These are phyloP conservation scores for Myriosclerotinia curreyana DNA, from an alignment of 2,329 filamentous ascomycete species.

Conservation along the genomic window DNA sequence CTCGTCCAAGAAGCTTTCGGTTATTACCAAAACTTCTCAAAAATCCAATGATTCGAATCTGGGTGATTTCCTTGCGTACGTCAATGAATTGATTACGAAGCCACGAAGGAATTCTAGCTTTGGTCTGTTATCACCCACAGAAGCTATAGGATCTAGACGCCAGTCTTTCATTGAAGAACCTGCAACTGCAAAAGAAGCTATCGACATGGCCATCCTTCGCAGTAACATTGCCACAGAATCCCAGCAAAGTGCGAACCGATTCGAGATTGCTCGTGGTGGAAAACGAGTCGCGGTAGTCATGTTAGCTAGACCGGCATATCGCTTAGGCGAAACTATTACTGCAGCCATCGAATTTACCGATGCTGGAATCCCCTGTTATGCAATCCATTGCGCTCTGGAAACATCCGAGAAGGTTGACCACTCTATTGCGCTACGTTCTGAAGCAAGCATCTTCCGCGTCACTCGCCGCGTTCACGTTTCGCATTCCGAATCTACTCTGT, in stretches of 20 bases:
- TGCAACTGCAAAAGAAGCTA: slow-evolving; percentile 73
- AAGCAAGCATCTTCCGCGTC: slow-evolving; percentile 80
- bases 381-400: slow-evolving; percentile 79
- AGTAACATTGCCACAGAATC: slow-evolving; percentile 66
- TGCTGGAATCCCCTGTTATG: slow-evolving; percentile 78
- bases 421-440: slow-evolving; percentile 76
- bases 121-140: slow-evolving; percentile 71
- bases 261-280: slow-evolving; percentile 92
- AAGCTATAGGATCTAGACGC: slow-evolving; percentile 52
- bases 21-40: slow-evolving; percentile 33
- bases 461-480: slow-evolving; percentile 79
- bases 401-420: slow-evolving; percentile 80
- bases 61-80: slow-evolving; percentile 71
- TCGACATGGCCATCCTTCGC: slow-evolving; percentile 85
- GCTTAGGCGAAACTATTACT: slow-evolving; percentile 82
- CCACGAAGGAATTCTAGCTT: slow-evolving; percentile 52
- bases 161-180: slow-evolving; percentile 55
- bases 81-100: slow-evolving; percentile 68
- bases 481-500: slow-evolving; percentile 78
- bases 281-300: slow-evolving; percentile 87
- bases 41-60: slow-evolving; percentile 42
- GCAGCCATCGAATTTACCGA: slow-evolving; percentile 80
- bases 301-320: slow-evolving; percentile 81
- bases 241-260: slow-evolving; percentile 84
- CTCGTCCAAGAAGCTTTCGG: slow-evolving; percentile 23